Evolutionary conservation across 495 filamentous ascomycete genomes (phyloP), one percentile per base, ranked within the genome.

Genomic region (Hypoxylon subgilvum): DNA sequence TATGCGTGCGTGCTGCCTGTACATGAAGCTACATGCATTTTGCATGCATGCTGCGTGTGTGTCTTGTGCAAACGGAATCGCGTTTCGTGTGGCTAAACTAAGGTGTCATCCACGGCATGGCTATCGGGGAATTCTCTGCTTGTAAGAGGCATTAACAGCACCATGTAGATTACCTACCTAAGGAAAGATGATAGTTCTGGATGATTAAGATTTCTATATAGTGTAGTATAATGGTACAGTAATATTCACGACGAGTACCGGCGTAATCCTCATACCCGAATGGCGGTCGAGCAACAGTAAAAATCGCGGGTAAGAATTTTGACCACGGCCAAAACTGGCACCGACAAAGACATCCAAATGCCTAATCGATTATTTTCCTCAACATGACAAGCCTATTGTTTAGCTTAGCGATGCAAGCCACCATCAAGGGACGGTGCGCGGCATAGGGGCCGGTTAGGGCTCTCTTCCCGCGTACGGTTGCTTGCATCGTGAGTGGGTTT

Each of bases 11-110:
- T 60, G 50, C 53, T 52, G 48, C 54, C 51, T 63, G 50, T 62
- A 61, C 36, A 57, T 51, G 21, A 50, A 59, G 25, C 43, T 47
- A 31, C 56, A 50, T 69, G 53, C 52, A 52, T 28, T 13, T n/a
- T 28, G 13, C 30, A 56, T 56, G 47, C 52, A 67, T 69, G 49
- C 52, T 10, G 61, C 44, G 38, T 58, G 54, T 58, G 50, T 65
- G 52, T 60, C 57, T 62, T 46, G 53, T 65, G 64, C 67, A 69
- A 69, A 69, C 67, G 53, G 57, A 35, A 21, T 52, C 59, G 56
- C 50, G 52, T 58, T 66, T 55, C 48, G 52, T 63, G 54, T 52
- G 45, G 34, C 59, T 57, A 63, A 34, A 47, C 4, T 41, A n/a
- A 35, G 40, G 42, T 50, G 55, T 32, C 35, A 19, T 50, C 44